Evolutionary conservation across 192 early-diverging fungal species (phyloP).

Genomic region (Umbelopsis sp.): DNA sequence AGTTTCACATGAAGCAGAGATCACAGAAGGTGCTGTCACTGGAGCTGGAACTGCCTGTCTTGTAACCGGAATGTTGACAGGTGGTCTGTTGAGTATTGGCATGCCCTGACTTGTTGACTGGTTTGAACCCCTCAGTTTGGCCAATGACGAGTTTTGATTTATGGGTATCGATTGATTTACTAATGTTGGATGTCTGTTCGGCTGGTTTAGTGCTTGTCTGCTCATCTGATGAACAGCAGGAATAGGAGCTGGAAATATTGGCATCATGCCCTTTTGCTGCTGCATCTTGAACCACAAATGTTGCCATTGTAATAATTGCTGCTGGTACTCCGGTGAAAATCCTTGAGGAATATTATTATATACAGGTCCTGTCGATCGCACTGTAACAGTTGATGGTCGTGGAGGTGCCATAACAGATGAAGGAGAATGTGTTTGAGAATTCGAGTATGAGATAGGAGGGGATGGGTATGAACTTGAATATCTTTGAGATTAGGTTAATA

Average conservation of each 20-base stretch:
- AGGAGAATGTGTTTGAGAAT: neutral
- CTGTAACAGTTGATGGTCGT: neutral
- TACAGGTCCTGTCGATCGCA: neutral
- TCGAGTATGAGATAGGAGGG: neutral
- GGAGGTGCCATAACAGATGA: neutral
- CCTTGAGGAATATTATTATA: neutral
- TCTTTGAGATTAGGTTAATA: neutral
- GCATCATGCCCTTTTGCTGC: neutral
- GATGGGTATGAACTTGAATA: neutral
- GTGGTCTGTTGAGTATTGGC: no score
- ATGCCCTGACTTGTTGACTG: no score
- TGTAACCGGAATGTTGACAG: neutral
- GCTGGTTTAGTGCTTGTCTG: no score
- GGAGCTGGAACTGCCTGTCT: neutral
- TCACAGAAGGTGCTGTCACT: neutral
- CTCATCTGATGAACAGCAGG: neutral
- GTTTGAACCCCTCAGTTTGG: no score
- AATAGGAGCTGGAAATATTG: neutral
- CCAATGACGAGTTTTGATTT: no score
- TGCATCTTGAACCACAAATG: neutral
- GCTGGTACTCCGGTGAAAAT: neutral
- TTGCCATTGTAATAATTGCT: neutral
- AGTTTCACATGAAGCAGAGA: neutral
- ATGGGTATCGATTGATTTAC: no score
- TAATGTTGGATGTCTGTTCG: no score